Percentiles rank a stretch among this genome's conserved stretches.
phyloP scores from a whole-genome alignment of 768 basidiomycete species.

The Boletus sensibilis region DNA sequence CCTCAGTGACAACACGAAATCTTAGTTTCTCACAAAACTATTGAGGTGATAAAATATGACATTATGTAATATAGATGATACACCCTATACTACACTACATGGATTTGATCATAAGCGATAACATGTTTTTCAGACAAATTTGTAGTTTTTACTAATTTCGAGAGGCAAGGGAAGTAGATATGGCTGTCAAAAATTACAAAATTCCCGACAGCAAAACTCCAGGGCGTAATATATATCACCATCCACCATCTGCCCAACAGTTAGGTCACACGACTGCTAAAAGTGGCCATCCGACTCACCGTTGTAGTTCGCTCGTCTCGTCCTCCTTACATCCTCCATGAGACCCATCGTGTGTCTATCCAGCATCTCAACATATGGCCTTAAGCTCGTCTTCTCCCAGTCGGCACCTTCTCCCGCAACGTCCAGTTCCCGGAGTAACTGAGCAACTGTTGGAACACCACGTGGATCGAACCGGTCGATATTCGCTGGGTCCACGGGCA shows the following conservation, averaged over 20 bases:
- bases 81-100: no score
- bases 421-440: slow-evolving; percentile 82
- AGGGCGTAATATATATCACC: slow-evolving; percentile 21
- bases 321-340: slow-evolving; percentile 31
- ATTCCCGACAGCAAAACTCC: no score
- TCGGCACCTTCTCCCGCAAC: slow-evolving; percentile 55
- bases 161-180: no score
- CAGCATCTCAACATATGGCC: slow-evolving; percentile 86
- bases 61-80: no score
- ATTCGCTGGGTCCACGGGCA: slow-evolving; percentile 77
- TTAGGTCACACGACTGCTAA: background rate
- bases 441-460: slow-evolving; percentile 80
- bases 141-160: no score
- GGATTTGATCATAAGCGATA: no score
- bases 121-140: no score
- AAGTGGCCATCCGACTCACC: slow-evolving; percentile 10
- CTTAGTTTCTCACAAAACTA: no score
- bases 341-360: slow-evolving; percentile 59
- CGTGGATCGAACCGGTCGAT: slow-evolving; percentile 85
- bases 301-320: slow-evolving; percentile 18
- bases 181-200: no score
- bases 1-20: no score
- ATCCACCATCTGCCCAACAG: slow-evolving; percentile 21
- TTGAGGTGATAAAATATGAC: no score
- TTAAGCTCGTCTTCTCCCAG: slow-evolving; percentile 86